Conservation (phyloP, 2,329 filamentous ascomycete genomes). For the Erysiphe neolycopersici region DNA sequence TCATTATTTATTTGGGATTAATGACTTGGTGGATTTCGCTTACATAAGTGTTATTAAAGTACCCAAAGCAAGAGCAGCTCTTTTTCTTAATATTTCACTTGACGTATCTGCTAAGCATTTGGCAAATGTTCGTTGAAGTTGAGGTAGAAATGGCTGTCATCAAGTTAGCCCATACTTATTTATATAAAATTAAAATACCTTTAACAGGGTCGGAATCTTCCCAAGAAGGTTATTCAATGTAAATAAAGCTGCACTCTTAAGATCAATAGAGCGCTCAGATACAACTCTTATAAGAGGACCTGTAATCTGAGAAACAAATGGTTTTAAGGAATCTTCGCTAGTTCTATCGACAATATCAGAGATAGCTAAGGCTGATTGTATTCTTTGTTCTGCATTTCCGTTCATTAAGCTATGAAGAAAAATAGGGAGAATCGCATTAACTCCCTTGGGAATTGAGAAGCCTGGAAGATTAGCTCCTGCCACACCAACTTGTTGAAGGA, state of each 20-base stretch:
- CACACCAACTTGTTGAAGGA: slow-evolving; percentile 69
- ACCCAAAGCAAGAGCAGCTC: slow-evolving; percentile 80
- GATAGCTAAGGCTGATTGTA: slow-evolving; percentile 73
- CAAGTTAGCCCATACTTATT: background rate
- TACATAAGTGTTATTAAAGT: slow-evolving; percentile 77
- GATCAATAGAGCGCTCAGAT: slow-evolving; percentile 82
- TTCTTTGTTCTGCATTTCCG: slow-evolving; percentile 72
- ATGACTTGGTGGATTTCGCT: background rate
- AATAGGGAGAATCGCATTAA: slow-evolving; percentile 85
- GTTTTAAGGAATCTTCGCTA: slow-evolving; percentile 62
- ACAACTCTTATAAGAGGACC: slow-evolving; percentile 94
- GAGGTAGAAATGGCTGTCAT: slow-evolving; percentile 56
- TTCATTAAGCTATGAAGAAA: slow-evolving; percentile 98
- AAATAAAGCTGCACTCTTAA: slow-evolving; percentile 81
- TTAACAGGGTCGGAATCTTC: slow-evolving; percentile 86
- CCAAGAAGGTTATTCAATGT: slow-evolving; percentile 87
- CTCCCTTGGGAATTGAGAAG: slow-evolving; percentile 83
- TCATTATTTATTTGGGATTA: background rate
- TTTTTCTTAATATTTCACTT: slow-evolving; percentile 62
- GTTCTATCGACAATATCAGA: slow-evolving; percentile 91
- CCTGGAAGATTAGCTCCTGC: slow-evolving; percentile 62
- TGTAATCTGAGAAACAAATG: slow-evolving; percentile 92
- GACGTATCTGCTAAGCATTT: slow-evolving; percentile 84
- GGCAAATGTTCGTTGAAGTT: slow-evolving; percentile 88
- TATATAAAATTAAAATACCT: slow-evolving; percentile 15